A percentile compares a stretch with the other conserved stretches of the same genome.
phyloP scores from a whole-genome alignment of 2,329 filamentous ascomycete species.

The Fusarium falciforme region DNA sequence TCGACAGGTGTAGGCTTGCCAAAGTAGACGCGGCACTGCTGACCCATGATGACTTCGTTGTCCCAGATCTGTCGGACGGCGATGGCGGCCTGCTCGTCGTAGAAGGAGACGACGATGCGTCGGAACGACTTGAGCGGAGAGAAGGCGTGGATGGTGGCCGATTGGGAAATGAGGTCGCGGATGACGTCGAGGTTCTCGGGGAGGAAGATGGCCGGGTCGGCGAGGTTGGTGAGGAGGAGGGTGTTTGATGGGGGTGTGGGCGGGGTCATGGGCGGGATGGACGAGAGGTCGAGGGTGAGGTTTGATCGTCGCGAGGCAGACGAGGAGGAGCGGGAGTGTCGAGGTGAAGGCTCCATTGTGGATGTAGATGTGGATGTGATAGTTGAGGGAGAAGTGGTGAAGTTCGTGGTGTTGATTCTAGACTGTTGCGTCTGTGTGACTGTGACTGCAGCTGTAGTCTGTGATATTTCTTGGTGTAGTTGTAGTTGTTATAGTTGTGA shows the following conservation, averaged over 20 bases:
- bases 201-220: constrained; percentile 78
- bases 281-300: constrained; percentile 79
- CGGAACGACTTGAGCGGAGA: constrained; percentile 85
- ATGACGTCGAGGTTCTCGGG: constrained; percentile 80
- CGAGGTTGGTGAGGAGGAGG: constrained; percentile 84
- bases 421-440: neutral
- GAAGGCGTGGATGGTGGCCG: constrained; percentile 81
- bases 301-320: constrained; percentile 58
- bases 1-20: constrained; percentile 71
- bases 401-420: neutral
- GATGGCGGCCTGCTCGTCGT: constrained; percentile 75
- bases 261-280: constrained; percentile 74
- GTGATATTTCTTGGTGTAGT: neutral
- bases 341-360: constrained; percentile 52
- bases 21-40: constrained; percentile 76
- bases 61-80: constrained; percentile 79
- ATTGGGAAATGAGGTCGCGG: constrained; percentile 74
- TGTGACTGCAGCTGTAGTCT: neutral
- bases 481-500: constrained; percentile 3
- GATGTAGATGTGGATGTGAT: constrained; percentile 13
- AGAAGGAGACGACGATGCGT: constrained; percentile 84
- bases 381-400: constrained; percentile 12
- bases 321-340: constrained; percentile 58
- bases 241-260: constrained; percentile 86
- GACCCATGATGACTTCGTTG: constrained; percentile 77